A percentile compares a stretch with the other conserved stretches of the same genome.
phyloP scores from a whole-genome alignment of 148 eudicot species.

The Euryodendron excelsum region DNA sequence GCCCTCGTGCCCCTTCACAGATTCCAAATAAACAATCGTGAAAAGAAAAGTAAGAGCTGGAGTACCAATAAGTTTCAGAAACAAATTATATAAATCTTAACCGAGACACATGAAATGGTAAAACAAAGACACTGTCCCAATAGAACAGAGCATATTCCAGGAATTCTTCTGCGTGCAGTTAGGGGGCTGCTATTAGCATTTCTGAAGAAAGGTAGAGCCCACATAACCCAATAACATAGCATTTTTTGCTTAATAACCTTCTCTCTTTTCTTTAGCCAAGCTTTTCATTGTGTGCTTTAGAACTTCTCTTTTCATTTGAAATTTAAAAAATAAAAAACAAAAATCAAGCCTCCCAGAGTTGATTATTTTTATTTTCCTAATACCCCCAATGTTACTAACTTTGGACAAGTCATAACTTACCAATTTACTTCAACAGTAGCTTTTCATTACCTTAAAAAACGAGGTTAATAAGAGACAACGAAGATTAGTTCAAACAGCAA shows the following conservation, averaged over 20 bases:
- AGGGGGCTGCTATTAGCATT: background rate
- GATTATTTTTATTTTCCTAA: too few relatives aligned
- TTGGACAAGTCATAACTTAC: background rate
- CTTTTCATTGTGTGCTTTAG: background rate
- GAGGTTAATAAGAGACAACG: background rate
- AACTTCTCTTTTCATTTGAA: background rate
- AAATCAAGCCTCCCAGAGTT: background rate
- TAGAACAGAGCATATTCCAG: background rate
- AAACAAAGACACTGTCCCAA: background rate
- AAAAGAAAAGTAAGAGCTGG: background rate
- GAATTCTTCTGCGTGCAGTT: background rate
- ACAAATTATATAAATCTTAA: background rate
- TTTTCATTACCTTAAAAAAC: background rate
- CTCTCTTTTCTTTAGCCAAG: background rate
- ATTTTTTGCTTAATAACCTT: background rate
- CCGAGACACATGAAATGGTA: background rate
- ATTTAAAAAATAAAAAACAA: background rate
- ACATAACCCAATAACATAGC: background rate
- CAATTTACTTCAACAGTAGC: background rate
- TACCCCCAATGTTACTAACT: background rate
- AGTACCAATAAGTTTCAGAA: background rate
- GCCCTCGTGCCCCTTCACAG: constrained; percentile 39
- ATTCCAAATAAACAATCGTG: background rate
- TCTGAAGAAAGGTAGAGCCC: background rate
- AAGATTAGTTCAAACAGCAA: background rate